phyloP scores from a whole-genome alignment of 1,139 yeast genomes.

The Casaregolazyma lundiana region DNA sequence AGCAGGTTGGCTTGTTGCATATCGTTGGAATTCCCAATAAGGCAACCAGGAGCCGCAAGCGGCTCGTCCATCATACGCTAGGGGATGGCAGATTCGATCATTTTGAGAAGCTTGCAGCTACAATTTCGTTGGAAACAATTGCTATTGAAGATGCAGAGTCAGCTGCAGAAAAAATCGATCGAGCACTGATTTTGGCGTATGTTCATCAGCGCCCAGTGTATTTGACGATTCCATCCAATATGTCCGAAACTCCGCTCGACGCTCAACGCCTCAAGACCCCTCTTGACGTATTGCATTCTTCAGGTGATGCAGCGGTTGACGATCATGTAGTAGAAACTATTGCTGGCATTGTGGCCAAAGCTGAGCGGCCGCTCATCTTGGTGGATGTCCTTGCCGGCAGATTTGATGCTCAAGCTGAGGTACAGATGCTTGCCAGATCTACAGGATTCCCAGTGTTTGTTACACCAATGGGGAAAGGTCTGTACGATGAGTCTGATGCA shows the following conservation, averaged over 20 bases:
- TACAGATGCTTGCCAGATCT: slow-evolving; percentile 44
- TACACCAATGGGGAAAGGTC: slow-evolving; percentile 50
- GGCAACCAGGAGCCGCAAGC: slow-evolving; percentile 36
- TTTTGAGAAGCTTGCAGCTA: slow-evolving; percentile 57
- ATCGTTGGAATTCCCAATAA: slow-evolving; percentile 66
- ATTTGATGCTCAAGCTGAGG: slow-evolving; percentile 38
- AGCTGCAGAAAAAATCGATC: slow-evolving; percentile 57
- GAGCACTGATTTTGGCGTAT: slow-evolving; percentile 53
- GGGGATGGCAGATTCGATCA: slow-evolving; percentile 44
- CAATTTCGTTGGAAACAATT: slow-evolving; percentile 57
- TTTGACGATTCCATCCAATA: slow-evolving; percentile 66
- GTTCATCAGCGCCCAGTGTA: slow-evolving; percentile 71
- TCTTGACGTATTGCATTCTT: slow-evolving; percentile 30
- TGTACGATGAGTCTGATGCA: slow-evolving; percentile 57
- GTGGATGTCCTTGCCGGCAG: slow-evolving; percentile 67
- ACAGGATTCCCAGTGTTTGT: slow-evolving; percentile 45
- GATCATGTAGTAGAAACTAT: slow-evolving; percentile 47
- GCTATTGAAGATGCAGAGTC: slow-evolving; percentile 45
- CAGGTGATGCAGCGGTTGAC: slow-evolving; percentile 29
- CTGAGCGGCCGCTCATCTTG: slow-evolving; percentile 57
- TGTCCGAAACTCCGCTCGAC: slow-evolving; percentile 37
- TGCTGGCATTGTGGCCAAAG: slow-evolving; percentile 43
- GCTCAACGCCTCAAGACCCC: slow-evolving; percentile 33
- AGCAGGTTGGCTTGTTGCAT: slow-evolving; percentile 72
- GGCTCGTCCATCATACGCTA: slow-evolving; percentile 61